Evolutionary conservation across 768 basidiomycete species (phyloP), one percentile per base, ranked within the genome.

Genomic region (Boletus rubropictus): DNA sequence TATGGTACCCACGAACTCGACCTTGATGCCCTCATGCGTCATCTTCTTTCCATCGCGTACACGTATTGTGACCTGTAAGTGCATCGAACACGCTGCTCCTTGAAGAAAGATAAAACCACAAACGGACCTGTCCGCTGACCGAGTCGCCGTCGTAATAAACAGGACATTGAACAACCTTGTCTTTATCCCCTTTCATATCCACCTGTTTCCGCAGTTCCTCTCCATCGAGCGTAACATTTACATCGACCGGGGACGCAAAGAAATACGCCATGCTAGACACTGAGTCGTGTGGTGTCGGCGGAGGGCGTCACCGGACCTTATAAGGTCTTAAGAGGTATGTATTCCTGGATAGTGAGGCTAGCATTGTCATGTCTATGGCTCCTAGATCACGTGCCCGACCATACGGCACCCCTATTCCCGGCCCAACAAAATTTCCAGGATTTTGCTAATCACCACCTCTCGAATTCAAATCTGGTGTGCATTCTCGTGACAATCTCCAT

Each of bases 91-190:
- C 22, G 46, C 17, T 37, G 20, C 34, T 37, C 12, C 32, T 34
- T 25, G 4, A 25, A 31, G 5, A 1, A 44, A 32, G 29, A 38
- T 38, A 31, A 38, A 22, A 17, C 36, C 1, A 36, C 29, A 52
- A 21, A 65, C 68, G 64, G 58, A 93, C 93, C 80, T 89, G 84
- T 3, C 96, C 94, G 15, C 74, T 63, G 28, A 98, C 77, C n/a
- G 85, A 82, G 62, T 98, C 95, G 6, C 95, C 96, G 65, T 98
- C 96, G 62, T 89, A 94, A 65, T 90, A 97, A 6, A 98, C 85
- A 2, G 94, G 92, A 75, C 86, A 91, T 48, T 86, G 81, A 42
- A 85, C 76, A 49, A 75, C 74, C 64, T 86, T 84, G 38, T 95
- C 93, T 69, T 94, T 93, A 52, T 94, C 92, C 24, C 76, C 73